phyloP scores from a whole-genome alignment of 1,284 basidiomycete genomes.

The Mrakiaceae sp. region DNA sequence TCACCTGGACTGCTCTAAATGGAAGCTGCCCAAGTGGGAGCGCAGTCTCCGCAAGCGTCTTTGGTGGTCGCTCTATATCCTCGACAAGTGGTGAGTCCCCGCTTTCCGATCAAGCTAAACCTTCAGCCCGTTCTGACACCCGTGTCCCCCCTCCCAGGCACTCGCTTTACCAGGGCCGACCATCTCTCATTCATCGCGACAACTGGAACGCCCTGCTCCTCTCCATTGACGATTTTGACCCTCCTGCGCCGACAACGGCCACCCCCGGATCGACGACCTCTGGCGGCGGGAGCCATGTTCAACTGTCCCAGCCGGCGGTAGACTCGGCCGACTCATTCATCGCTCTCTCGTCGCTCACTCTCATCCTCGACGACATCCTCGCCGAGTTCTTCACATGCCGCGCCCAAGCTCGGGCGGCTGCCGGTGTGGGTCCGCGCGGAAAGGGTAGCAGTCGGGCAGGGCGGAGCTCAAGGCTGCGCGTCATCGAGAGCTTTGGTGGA shows the following conservation, averaged over 20 bases:
- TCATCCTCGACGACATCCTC: conserved; percentile 11
- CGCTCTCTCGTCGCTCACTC: conserved; percentile 6
- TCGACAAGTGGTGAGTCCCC: conserved; percentile 21
- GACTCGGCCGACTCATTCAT: conserved; percentile 13
- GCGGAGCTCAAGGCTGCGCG: conserved; percentile 6
- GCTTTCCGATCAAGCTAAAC: too few relatives aligned
- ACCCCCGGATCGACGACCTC: conserved; percentile 3
- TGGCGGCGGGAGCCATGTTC: too few relatives aligned
- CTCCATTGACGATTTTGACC: conserved; percentile 14
- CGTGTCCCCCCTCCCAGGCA: neutral
- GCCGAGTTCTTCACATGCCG: conserved; percentile 13
- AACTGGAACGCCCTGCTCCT: conserved; percentile 1
- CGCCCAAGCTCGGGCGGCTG: neutral
- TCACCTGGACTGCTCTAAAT: conserved; percentile 29
- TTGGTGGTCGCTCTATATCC: conserved; percentile 28
- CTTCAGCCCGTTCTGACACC: too few relatives aligned
- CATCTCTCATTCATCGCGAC: conserved; percentile 4
- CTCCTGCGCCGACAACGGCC: neutral
- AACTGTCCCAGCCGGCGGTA: conserved; percentile 1
- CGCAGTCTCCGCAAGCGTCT: conserved; percentile 26
- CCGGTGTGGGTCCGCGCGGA: neutral
- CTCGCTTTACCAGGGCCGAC: conserved; percentile 14
- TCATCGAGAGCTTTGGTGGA: conserved; percentile 10
- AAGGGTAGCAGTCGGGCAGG: neutral
- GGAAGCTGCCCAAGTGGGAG: conserved; percentile 33